Evolutionary conservation across 345 rosid species (phyloP), one percentile per base, ranked within the genome.

Genomic region (Turnera subulata): DNA sequence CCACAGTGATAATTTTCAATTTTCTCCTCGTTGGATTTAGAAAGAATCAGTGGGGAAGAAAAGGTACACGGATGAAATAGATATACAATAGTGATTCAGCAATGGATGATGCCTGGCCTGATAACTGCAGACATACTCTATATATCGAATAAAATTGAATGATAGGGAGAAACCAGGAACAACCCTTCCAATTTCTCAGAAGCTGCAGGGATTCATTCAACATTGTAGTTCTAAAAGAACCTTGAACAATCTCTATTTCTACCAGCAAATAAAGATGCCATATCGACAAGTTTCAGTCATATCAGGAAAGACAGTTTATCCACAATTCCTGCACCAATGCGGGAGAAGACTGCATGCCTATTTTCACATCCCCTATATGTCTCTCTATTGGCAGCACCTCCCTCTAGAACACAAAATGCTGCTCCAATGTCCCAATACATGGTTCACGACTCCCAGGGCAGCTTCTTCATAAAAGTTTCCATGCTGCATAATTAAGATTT

Each of bases 241-340:
- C 64, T 54, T 56, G 13, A 37, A 62, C 44, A 63, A 54, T 49
- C 45, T 40, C 62, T 58, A 20, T 55, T 47, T 60, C 56, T 53
- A 54, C 18, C 46, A n/a, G n/a, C n/a, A 26, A 15, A 66, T 21
- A 61, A 58, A 59, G 65, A 70, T 56, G 58, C 56, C 59, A 61
- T 71, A 73, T 67, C 67, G 63, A 74, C 72, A 74, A 59, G 52
- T 65, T 66, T 62, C 67, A 4, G 57, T 24, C n/a, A 11, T 71
- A 46, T 43, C 50, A 46, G 40, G 48, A 66, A 70, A 39, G 56
- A 70, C 46, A 68, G 58, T 19, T 46, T 59, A n/a, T 65, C 69
- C 65, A 62, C 77, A 50, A 9, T 57, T 57, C 65, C 74, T 62
- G 72, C 73, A 32, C 62, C 65, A 63, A 62, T 63, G 37, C 58